These are phyloP conservation scores for Hortaea werneckii DNA, from an alignment of 2,329 filamentous ascomycete genomes.

Conservation along the genomic window DNA sequence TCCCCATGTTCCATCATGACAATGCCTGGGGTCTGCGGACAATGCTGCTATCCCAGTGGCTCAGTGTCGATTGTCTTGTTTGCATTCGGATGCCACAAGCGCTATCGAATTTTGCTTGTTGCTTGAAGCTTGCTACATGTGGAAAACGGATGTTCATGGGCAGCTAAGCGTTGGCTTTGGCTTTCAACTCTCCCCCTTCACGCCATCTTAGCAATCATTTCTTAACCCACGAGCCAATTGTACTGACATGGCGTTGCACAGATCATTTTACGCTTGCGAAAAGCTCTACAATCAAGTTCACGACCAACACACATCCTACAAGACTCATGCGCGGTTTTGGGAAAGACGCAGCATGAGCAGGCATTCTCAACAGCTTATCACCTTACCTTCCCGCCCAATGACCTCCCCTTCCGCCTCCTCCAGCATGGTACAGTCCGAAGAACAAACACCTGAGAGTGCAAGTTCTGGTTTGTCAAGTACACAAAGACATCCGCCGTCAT, in stretches of 20 bases:
- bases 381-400: constrained; percentile 9
- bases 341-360: constrained; percentile 17
- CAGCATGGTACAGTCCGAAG: constrained; percentile 16
- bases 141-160: neutral
- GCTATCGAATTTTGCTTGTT: constrained; percentile 3
- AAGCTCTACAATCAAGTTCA: constrained; percentile 10
- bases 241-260: constrained; percentile 18
- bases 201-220: no score
- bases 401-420: constrained; percentile 10
- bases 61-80: neutral
- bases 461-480: constrained; percentile 4
- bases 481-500: constrained; percentile 9
- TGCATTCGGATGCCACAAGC: constrained; percentile 3
- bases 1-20: neutral
- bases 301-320: constrained; percentile 5
- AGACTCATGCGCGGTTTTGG: constrained; percentile 17
- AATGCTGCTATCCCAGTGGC: neutral
- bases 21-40: no score
- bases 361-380: constrained; percentile 9
- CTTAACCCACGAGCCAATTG: neutral
- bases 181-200: neutral
- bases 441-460: constrained; percentile 15
- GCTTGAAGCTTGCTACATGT: neutral
- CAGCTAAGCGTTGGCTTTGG: neutral
- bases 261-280: constrained; percentile 19